Evolutionary conservation across 1,284 basidiomycete genomes (phyloP).

Genomic region (Takashimella tepidaria): DNA sequence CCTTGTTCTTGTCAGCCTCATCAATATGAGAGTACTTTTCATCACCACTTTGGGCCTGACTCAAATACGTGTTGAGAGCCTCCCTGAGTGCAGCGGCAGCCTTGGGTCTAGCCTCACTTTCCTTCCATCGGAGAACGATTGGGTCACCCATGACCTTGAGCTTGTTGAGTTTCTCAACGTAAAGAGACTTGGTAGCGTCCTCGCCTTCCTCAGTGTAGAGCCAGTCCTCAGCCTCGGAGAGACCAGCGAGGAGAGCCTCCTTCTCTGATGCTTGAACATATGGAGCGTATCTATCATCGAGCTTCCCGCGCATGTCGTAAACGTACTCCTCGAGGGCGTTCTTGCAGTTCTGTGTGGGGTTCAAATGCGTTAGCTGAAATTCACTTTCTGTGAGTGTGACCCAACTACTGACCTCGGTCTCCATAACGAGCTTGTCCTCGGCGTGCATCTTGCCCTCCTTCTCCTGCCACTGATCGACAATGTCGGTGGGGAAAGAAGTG

Average conservation of each 20-base stretch:
- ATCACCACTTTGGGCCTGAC: slow-evolving; percentile 70
- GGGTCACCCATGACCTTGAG: slow-evolving; percentile 80
- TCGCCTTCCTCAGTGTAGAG: slow-evolving; percentile 92
- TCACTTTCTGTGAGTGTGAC: neutral
- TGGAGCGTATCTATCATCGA: slow-evolving; percentile 74
- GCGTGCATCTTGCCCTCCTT: slow-evolving; percentile 80
- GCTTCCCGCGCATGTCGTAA: slow-evolving; percentile 85
- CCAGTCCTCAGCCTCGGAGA: slow-evolving; percentile 85
- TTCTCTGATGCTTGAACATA: slow-evolving; percentile 73
- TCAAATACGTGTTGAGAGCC: slow-evolving; percentile 74
- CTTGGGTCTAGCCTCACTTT: slow-evolving; percentile 70
- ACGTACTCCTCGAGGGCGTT: slow-evolving; percentile 97
- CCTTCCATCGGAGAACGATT: slow-evolving; percentile 71
- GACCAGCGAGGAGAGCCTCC: slow-evolving; percentile 61
- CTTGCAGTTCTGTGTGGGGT: slow-evolving; percentile 87
- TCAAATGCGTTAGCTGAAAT: slow-evolving; percentile 5
- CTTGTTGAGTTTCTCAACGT: slow-evolving; percentile 69
- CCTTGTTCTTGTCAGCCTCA: slow-evolving; percentile 73
- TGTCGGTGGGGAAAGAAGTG: slow-evolving; percentile 58
- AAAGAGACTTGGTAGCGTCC: slow-evolving; percentile 85
- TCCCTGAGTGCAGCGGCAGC: slow-evolving; percentile 72
- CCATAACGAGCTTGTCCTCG: slow-evolving; percentile 85
- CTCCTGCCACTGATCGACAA: slow-evolving; percentile 64
- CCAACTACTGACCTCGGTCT: slow-evolving; percentile 73
- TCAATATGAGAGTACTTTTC: slow-evolving; percentile 83